Base-by-base conservation (phyloP, 2,329 filamentous ascomycete genomes). In the Fusarium keratoplasticum region DNA sequence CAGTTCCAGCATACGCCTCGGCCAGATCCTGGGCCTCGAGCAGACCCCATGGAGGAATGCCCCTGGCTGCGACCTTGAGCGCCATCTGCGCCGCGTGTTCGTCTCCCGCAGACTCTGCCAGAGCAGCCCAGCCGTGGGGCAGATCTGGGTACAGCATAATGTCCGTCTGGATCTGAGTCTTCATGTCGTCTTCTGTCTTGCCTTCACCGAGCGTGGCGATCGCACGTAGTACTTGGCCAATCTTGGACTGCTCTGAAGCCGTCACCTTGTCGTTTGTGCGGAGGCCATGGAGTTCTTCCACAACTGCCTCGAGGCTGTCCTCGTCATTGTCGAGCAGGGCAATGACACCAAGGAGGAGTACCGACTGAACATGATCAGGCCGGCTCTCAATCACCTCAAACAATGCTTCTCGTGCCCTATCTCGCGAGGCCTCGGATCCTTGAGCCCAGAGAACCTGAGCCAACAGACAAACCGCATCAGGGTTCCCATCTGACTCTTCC, bases 381-480 rank as follows among this genome's bases (percentile, higher is more conserved):
- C 93, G 85, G 60, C 86, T 88, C 76, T 95, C 94, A 14, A 98
- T 92, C 38, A 93, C 92, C 16, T 92, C 91, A 78, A 98, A 96
- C 1, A 99, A 87, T 72, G 94, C 90, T 61, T 93, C 91, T 5
- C 95, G 89, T 18, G 96, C 95, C 70, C 93, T 91, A 59, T 92
- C 90, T 55, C 92, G 90, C 64, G 95, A 93, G 1, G 91, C 88
- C 8, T 92, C 90, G 0, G 91, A 91, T 10, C 94, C 95, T 73
- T 94, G 95, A 0, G 95, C 95, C 96, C 96, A 99, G 0, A 98
- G 88, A 0, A 98, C 94, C 82, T 98, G 95, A 0, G 95, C 94
- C 14, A 98, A 87, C 14, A 98, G 87, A 78, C 95, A 98, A 0
- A 95, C 92, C 1, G 96, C 93, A 79, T 98, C 95, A 0, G 95